Percentiles rank a stretch among this genome's conserved stretches.
Evolutionary conservation across 2,329 filamentous ascomycete species (phyloP).

Genomic region (Xylariaceae sp.): DNA sequence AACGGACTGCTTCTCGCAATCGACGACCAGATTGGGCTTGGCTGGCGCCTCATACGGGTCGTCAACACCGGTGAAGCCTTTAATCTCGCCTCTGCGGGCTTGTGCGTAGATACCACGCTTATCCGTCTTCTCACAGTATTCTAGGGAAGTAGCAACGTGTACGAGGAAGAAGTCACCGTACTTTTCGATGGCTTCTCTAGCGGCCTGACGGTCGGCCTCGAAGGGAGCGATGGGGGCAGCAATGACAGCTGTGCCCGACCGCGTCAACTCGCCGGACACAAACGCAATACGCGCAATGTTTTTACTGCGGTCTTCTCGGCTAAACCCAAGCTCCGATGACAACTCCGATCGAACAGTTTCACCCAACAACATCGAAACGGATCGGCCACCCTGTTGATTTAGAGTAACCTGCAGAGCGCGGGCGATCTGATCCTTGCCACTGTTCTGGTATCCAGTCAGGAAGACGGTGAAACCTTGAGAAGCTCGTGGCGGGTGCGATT

Average conservation of each 20-base stretch:
- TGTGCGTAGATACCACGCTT: slow-evolving; percentile 82
- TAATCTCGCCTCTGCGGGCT: slow-evolving; percentile 84
- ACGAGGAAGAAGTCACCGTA: slow-evolving; percentile 90
- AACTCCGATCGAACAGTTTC: slow-evolving; percentile 93
- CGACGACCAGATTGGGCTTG: slow-evolving; percentile 79
- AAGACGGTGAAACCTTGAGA: slow-evolving; percentile 98
- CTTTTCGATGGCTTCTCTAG: slow-evolving; percentile 80
- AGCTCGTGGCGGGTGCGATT: slow-evolving; percentile 88
- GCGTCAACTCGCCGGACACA: slow-evolving; percentile 89
- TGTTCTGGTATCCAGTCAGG: slow-evolving; percentile 94
- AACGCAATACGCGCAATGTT: slow-evolving; percentile 97
- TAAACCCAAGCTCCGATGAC: slow-evolving; percentile 93
- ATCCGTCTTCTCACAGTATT: slow-evolving; percentile 92
- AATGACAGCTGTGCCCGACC: slow-evolving; percentile 89
- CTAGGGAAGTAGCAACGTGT: slow-evolving; percentile 88
- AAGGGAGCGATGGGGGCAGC: slow-evolving; percentile 95
- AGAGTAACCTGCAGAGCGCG: slow-evolving; percentile 93
- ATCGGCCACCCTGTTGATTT: slow-evolving; percentile 94
- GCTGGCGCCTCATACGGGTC: slow-evolving; percentile 86
- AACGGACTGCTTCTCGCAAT: slow-evolving; percentile 80
- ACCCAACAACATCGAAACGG: slow-evolving; percentile 88
- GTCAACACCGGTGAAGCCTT: slow-evolving; percentile 96
- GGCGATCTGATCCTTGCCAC: slow-evolving; percentile 92
- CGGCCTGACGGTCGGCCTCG: slow-evolving; percentile 68
- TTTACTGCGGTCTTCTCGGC: slow-evolving; percentile 81